Conservation (phyloP, 1,284 basidiomycete species). For the Meira miltonrushii region DNA sequence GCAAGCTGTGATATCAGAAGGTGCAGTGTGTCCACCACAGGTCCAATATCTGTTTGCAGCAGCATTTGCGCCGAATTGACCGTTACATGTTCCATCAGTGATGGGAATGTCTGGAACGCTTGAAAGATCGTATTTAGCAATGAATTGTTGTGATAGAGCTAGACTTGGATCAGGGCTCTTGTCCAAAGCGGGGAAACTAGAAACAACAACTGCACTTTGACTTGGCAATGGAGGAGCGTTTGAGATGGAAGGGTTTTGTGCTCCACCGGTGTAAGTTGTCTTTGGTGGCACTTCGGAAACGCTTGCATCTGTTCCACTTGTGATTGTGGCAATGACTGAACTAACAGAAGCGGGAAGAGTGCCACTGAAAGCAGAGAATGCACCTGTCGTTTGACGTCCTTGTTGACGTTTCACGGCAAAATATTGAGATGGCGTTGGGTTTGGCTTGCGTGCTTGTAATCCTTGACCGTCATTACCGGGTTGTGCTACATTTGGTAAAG, state of each 20-base stretch:
- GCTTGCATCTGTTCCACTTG: constrained; percentile 24
- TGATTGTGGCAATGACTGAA: constrained; percentile 29
- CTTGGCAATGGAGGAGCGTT: constrained; percentile 36
- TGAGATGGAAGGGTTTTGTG: constrained; percentile 36
- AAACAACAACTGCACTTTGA: constrained; percentile 18
- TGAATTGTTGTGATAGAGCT: constrained; percentile 68
- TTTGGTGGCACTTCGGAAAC: constrained; percentile 30
- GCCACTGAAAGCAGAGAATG: constrained; percentile 36
- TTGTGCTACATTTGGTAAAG: neutral
- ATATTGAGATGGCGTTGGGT: neutral
- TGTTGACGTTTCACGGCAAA: neutral
- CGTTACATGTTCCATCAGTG: constrained; percentile 63
- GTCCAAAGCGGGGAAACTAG: constrained; percentile 69
- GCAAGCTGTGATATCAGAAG: constrained; percentile 69
- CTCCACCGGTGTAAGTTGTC: constrained; percentile 33
- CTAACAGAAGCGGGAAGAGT: constrained; percentile 30
- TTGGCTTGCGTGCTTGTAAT: neutral
- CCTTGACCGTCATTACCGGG: neutral
- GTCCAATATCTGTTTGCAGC: constrained; percentile 67
- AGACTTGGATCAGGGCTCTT: constrained; percentile 65
- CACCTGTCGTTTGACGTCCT: constrained; percentile 3
- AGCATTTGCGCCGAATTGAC: constrained; percentile 59
- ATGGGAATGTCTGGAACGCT: constrained; percentile 64
- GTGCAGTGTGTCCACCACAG: constrained; percentile 70
- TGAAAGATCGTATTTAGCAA: constrained; percentile 62